These are phyloP conservation scores for Trichoderma lentiforme DNA, from an alignment of 2,329 filamentous ascomycete species.

Conservation along the genomic window DNA sequence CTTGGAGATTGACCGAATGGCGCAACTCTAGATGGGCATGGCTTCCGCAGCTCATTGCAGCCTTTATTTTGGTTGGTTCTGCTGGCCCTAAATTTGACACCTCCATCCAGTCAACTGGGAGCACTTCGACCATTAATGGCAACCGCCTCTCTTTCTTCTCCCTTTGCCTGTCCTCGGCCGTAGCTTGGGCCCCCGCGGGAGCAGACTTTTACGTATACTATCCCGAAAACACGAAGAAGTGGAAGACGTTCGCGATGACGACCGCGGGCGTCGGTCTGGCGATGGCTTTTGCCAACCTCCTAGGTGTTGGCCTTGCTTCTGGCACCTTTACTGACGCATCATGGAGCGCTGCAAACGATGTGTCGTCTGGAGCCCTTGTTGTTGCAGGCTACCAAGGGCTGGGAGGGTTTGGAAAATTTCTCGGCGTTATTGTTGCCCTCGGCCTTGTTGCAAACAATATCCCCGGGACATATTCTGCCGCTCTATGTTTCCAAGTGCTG, in stretches of 20 bases:
- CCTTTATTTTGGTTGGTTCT: constrained; percentile 70
- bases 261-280: background rate
- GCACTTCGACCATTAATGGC: background rate
- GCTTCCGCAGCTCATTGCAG: constrained; percentile 68
- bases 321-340: background rate
- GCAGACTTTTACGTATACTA: background rate
- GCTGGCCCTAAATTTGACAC: constrained; percentile 58
- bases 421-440: background rate
- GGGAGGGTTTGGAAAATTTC: background rate
- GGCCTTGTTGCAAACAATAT: background rate
- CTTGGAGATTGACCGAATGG: constrained; percentile 1
- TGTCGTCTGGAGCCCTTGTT: background rate
- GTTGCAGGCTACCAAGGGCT: background rate
- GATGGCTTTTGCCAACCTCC: background rate
- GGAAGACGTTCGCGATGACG: background rate
- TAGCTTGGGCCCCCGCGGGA: background rate
- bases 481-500: background rate
- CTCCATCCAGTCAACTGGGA: constrained; percentile 36
- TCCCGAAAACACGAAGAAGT: background rate
- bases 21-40: constrained; percentile 29
- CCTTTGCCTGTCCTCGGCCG: background rate
- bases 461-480: background rate
- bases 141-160: background rate
- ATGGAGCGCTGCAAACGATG: background rate
- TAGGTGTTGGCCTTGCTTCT: background rate